These are phyloP conservation scores for Ceriops zippeliana DNA, from an alignment of 345 rosid genomes.

Conservation along the genomic window DNA sequence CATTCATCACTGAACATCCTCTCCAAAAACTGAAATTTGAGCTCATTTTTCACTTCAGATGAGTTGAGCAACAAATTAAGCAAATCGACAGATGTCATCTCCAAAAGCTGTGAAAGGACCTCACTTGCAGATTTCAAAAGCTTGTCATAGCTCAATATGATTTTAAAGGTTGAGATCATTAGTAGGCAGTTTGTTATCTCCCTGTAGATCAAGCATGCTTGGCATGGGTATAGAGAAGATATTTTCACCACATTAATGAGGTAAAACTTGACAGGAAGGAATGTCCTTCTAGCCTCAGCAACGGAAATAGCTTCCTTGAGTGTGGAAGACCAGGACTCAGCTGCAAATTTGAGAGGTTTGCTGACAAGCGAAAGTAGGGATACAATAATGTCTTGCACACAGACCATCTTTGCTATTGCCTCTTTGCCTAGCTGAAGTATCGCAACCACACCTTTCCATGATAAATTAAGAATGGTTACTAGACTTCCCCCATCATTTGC, in stretches of 20 bases:
- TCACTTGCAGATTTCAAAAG: conserved; percentile 53
- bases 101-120: conserved; percentile 72
- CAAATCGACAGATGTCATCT: conserved; percentile 60
- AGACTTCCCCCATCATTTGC: conserved; percentile 81
- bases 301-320: conserved; percentile 55
- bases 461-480: conserved; percentile 76
- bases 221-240: conserved; percentile 60
- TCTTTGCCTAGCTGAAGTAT: conserved; percentile 76
- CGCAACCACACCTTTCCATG: conserved; percentile 89
- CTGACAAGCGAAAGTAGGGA: conserved; percentile 59
- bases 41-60: conserved; percentile 45
- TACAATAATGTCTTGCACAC: conserved; percentile 60
- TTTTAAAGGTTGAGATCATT: conserved; percentile 55
- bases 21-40: conserved; percentile 57
- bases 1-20: conserved; percentile 46
- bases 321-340: conserved; percentile 63
- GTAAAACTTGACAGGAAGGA: conserved; percentile 88
- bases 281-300: conserved; percentile 75
- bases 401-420: conserved; percentile 34
- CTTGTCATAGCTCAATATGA: conserved; percentile 48
- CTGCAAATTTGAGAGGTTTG: conserved; percentile 60
- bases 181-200: conserved; percentile 53
- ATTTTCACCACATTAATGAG: conserved; percentile 75
- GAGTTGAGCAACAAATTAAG: conserved; percentile 58
- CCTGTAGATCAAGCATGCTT: conserved; percentile 53